phyloP scores from a whole-genome alignment of 108 stramenopile species.

The Nitzschia sp. region DNA sequence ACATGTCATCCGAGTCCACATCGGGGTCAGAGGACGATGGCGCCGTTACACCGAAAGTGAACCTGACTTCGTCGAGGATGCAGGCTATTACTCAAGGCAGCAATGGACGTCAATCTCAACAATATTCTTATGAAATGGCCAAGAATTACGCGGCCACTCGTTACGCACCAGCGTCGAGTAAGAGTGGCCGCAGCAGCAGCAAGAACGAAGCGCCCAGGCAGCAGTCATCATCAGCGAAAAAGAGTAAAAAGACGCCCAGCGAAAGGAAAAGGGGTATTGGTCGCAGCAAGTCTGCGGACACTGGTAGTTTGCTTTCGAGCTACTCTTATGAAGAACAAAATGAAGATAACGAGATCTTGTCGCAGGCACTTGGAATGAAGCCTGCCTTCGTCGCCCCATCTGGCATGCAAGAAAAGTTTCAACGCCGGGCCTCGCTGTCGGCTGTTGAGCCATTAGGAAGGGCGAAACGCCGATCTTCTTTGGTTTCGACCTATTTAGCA shows the following conservation, averaged over 20 bases:
- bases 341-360: neutral
- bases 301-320: neutral
- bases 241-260: neutral
- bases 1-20: neutral
- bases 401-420: neutral
- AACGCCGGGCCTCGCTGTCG: neutral
- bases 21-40: neutral
- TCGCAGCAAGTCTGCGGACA: neutral
- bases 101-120: no score
- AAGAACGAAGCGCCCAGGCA: neutral
- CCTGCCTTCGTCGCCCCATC: neutral
- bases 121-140: no score
- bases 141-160: neutral
- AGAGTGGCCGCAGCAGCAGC: neutral
- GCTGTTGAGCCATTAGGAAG: neutral
- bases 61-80: neutral
- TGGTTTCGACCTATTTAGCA: neutral
- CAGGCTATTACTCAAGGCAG: no score
- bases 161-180: neutral
- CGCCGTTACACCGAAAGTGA: neutral
- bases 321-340: neutral
- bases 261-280: neutral
- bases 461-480: neutral
- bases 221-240: neutral
- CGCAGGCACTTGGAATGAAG: neutral